A percentile compares a stretch with the other conserved stretches of the same genome.
Conservation (phyloP, 208 protist species). For the Trypanosoma platydactyli region DNA sequence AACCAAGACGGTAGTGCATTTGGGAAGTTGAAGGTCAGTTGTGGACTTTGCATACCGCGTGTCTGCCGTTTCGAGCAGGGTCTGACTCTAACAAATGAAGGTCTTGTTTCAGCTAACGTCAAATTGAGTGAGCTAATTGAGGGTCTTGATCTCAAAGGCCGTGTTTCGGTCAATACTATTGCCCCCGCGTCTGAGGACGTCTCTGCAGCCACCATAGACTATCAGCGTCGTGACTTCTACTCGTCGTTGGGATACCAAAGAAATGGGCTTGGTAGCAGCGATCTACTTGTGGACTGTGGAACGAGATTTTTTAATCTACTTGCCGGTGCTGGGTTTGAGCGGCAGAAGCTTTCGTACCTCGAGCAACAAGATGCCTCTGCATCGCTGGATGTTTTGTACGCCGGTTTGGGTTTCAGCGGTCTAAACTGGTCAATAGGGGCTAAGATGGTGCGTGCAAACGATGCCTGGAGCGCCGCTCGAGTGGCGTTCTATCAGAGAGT, state of each 20-base stretch:
- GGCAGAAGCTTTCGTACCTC: constrained; percentile 75
- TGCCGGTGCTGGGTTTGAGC: constrained; percentile 78
- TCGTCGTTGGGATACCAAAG: constrained; percentile 64
- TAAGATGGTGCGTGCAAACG: constrained; percentile 71
- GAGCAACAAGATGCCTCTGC: constrained; percentile 69
- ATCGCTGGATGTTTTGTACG: constrained; percentile 80
- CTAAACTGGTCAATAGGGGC: constrained; percentile 79
- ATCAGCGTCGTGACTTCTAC: constrained; percentile 81
- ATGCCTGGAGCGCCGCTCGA: constrained; percentile 69
- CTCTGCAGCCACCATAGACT: constrained; percentile 50
- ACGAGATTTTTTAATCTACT: constrained; percentile 84
- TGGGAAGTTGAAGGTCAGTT: constrained; percentile 81
- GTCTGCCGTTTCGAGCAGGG: constrained; percentile 75
- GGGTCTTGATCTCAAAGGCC: constrained; percentile 56
- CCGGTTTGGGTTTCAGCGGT: constrained; percentile 73
- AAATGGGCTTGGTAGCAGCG: constrained; percentile 86
- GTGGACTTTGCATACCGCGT: constrained; percentile 51
- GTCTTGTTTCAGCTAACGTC: constrained; percentile 44
- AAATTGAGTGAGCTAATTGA: constrained; percentile 67
- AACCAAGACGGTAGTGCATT: constrained; percentile 49
- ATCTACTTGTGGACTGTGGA: constrained; percentile 80
- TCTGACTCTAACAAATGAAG: constrained; percentile 58
- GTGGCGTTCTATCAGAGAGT: constrained; percentile 69
- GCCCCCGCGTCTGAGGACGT: constrained; percentile 83
- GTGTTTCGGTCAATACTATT: constrained; percentile 74